These are phyloP conservation scores for Udeniomyces megalosporus DNA, from an alignment of 768 basidiomycete genomes.

Conservation along the genomic window DNA sequence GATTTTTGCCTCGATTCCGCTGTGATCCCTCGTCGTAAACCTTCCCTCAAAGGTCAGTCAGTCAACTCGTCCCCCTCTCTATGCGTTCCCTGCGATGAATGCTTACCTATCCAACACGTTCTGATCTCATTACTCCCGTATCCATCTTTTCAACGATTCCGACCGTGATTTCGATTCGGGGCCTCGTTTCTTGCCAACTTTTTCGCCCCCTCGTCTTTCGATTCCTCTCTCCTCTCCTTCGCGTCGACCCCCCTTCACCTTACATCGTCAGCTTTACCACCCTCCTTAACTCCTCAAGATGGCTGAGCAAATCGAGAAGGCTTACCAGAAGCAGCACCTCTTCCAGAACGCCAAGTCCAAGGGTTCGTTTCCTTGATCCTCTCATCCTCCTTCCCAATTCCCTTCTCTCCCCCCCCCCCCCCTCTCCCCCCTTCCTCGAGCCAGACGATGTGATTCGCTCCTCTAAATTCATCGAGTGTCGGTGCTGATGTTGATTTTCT, in stretches of 20 bases:
- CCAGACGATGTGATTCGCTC: too few relatives aligned
- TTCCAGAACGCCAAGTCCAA: constrained; percentile 94
- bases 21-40: too few relatives aligned
- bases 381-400: not conserved
- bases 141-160: too few relatives aligned
- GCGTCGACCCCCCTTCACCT: constrained; percentile 18
- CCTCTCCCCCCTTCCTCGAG: too few relatives aligned
- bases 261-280: not conserved
- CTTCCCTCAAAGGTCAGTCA: too few relatives aligned
- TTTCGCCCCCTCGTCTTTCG: not conserved
- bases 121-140: too few relatives aligned
- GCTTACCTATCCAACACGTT: too few relatives aligned
- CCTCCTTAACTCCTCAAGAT: constrained; percentile 22
- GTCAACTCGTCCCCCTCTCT: too few relatives aligned
- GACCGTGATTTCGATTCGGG: too few relatives aligned
- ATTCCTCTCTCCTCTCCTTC: not conserved
- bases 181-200: not conserved
- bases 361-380: constrained; percentile 41
- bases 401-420: not conserved
- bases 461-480: not conserved
- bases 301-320: constrained; percentile 72
- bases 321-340: constrained; percentile 91
- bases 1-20: too few relatives aligned
- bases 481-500: not conserved
- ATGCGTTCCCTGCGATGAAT: too few relatives aligned